Evolutionary conservation across 495 filamentous ascomycete species (phyloP).

Genomic region (Hamigera avellanea): DNA sequence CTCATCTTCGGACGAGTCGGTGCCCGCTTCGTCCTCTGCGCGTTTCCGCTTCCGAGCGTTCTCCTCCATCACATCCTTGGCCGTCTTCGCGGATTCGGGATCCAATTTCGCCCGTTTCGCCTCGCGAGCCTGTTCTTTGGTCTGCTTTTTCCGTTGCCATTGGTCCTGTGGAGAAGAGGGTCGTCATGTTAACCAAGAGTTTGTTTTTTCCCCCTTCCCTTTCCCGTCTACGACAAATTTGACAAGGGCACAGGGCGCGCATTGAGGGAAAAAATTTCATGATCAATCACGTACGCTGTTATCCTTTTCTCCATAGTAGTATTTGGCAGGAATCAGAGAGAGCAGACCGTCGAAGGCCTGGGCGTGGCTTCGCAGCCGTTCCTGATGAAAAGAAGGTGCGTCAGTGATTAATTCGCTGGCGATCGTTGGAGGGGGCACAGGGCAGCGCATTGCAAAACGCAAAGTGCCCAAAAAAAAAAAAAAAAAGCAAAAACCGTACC

Average conservation of each 20-base stretch:
- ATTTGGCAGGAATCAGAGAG: slow-evolving; percentile 84
- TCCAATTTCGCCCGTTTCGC: slow-evolving; percentile 77
- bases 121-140: slow-evolving; percentile 66
- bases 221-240: no score
- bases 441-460: background rate
- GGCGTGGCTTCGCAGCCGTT: slow-evolving; percentile 74
- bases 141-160: slow-evolving; percentile 81
- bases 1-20: slow-evolving; percentile 30
- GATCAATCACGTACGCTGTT: slow-evolving; percentile 53
- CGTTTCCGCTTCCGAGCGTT: slow-evolving; percentile 61
- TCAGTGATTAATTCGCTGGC: no score
- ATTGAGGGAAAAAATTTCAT: slow-evolving; percentile 2
- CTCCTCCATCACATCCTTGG: slow-evolving; percentile 79
- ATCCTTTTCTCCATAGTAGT: slow-evolving; percentile 84
- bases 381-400: slow-evolving; percentile 44
- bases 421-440: no score
- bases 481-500: slow-evolving; percentile 26
- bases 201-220: slow-evolving; percentile 1
- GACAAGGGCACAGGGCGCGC: no score
- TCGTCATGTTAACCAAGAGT: slow-evolving; percentile 32
- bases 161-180: slow-evolving; percentile 50
- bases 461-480: background rate
- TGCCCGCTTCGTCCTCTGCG: slow-evolving; percentile 29
- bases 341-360: slow-evolving; percentile 84
- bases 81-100: slow-evolving; percentile 66